A percentile compares a stretch with the other conserved stretches of the same genome.
phyloP scores from a whole-genome alignment of 1,139 yeast genomes.

The Casaregolazyma suthepensis region DNA sequence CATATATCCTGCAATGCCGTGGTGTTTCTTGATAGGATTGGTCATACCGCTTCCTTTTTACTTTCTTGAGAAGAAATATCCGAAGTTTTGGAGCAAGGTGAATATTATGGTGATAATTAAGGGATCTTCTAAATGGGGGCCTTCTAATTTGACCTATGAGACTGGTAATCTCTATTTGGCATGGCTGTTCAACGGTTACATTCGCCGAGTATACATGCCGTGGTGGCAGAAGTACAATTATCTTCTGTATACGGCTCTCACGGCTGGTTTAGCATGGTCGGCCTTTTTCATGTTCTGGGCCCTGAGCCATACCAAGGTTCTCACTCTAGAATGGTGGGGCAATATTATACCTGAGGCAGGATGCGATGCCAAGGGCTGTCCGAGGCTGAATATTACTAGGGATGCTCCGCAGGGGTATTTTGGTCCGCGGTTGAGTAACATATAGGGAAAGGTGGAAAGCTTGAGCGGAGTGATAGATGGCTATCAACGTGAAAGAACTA shows the following conservation, averaged over 20 bases:
- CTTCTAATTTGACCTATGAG: constrained; percentile 49
- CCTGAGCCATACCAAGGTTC: constrained; percentile 37
- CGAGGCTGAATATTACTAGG: constrained; percentile 25
- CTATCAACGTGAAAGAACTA: too few species aligned
- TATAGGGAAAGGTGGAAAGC: background rate
- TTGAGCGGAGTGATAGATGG: too few species aligned
- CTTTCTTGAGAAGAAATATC: constrained; percentile 35
- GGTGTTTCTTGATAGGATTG: constrained; percentile 31
- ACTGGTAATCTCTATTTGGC: constrained; percentile 46
- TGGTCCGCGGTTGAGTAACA: constrained; percentile 32
- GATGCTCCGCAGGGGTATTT: constrained; percentile 39
- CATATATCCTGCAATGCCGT: constrained; percentile 43
- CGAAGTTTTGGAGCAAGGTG: constrained; percentile 22
- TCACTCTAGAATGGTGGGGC: constrained; percentile 52
- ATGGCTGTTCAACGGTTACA: constrained; percentile 46
- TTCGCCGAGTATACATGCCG: constrained; percentile 43
- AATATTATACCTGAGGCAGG: constrained; percentile 42
- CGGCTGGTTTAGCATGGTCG: constrained; percentile 43
- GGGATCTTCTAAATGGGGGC: constrained; percentile 38
- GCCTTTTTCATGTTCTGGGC: constrained; percentile 47
- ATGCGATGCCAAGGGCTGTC: constrained; percentile 41
- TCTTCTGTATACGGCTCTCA: constrained; percentile 49
- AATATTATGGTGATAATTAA: constrained; percentile 48
- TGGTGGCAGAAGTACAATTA: constrained; percentile 49
- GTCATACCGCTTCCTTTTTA: constrained; percentile 39